These are phyloP conservation scores for Erigeron canadensis DNA, from an alignment of 129 eudicot genomes.

Conservation along the genomic window DNA sequence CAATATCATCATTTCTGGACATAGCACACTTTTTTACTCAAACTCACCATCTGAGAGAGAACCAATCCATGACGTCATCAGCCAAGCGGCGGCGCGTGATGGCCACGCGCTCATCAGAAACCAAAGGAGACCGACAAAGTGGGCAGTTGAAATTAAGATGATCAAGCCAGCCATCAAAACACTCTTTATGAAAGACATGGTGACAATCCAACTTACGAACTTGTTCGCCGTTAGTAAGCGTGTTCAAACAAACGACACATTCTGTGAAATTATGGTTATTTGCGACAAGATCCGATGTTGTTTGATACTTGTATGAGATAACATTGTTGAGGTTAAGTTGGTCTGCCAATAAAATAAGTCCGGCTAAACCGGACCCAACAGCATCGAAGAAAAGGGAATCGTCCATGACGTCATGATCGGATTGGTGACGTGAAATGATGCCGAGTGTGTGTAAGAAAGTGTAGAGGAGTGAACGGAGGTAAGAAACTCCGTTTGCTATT, in stretches of 20 bases:
- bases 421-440: conserved; percentile 16
- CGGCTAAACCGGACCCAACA: conserved; percentile 67
- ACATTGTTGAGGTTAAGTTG: conserved; percentile 60
- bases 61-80: conserved; percentile 51
- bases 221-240: conserved; percentile 51
- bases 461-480: conserved; percentile 53
- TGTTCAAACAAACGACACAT: conserved; percentile 76
- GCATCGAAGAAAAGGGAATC: conserved; percentile 35
- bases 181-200: conserved; percentile 80
- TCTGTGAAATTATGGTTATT: not conserved
- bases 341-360: conserved; percentile 52
- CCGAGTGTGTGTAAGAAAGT: conserved; percentile 42
- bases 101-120: conserved; percentile 50
- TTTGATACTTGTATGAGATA: conserved; percentile 32
- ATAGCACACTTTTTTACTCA: not conserved
- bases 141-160: conserved; percentile 72
- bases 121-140: conserved; percentile 55
- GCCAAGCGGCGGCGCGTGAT: conserved; percentile 45
- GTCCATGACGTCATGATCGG: conserved; percentile 23
- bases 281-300: conserved; percentile 6
- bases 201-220: conserved; percentile 68
- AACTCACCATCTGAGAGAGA: conserved; percentile 36
- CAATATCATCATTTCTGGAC: conserved; percentile 12
- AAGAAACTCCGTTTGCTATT: conserved; percentile 52
- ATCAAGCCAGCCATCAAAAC: conserved; percentile 84